A percentile compares a stretch with the other conserved stretches of the same genome.
Evolutionary conservation across 1,139 yeast species (phyloP).

Genomic region (Debaryomyces robertsiae): DNA sequence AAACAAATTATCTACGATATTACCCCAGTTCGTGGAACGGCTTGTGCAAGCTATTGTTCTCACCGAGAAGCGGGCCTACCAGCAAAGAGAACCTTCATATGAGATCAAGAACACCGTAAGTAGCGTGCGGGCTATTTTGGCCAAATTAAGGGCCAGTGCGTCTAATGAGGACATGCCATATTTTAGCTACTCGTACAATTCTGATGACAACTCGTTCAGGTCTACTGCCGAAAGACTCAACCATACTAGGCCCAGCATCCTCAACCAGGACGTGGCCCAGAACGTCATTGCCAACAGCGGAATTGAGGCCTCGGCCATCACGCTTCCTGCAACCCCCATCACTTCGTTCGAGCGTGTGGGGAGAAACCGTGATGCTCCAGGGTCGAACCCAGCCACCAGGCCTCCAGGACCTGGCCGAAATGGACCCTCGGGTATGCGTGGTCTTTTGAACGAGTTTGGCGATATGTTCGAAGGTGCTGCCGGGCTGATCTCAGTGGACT

Average conservation of each 20-base stretch:
- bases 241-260: slow-evolving; percentile 37
- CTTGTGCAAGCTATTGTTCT: slow-evolving; percentile 38
- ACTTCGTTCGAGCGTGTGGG: slow-evolving; percentile 16
- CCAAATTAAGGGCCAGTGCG: slow-evolving; percentile 27
- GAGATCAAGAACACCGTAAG: slow-evolving; percentile 28
- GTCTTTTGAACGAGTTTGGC: slow-evolving; percentile 28
- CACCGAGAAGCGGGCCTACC: slow-evolving; percentile 45
- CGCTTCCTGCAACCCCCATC: slow-evolving; percentile 20
- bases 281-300: slow-evolving; percentile 35
- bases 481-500: slow-evolving; percentile 8
- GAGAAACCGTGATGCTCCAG: slow-evolving; percentile 6
- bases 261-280: slow-evolving; percentile 45
- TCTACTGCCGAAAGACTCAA: slow-evolving; percentile 37
- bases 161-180: slow-evolving; percentile 31
- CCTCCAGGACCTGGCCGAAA: slow-evolving; percentile 2
- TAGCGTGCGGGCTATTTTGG: slow-evolving; percentile 33
- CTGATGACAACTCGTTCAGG: slow-evolving; percentile 30
- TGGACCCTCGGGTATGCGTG: slow-evolving; percentile 17
- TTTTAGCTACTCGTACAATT: slow-evolving; percentile 32
- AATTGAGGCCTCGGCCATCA: slow-evolving; percentile 25
- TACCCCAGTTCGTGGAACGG: slow-evolving; percentile 46
- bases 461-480: slow-evolving; percentile 22
- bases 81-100: slow-evolving; percentile 31
- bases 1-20: slow-evolving; percentile 25
- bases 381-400: slow-evolving; percentile 6